These are phyloP conservation scores for Erythrophleum ivorense DNA, from an alignment of 331 rosid genomes.

Conservation along the genomic window DNA sequence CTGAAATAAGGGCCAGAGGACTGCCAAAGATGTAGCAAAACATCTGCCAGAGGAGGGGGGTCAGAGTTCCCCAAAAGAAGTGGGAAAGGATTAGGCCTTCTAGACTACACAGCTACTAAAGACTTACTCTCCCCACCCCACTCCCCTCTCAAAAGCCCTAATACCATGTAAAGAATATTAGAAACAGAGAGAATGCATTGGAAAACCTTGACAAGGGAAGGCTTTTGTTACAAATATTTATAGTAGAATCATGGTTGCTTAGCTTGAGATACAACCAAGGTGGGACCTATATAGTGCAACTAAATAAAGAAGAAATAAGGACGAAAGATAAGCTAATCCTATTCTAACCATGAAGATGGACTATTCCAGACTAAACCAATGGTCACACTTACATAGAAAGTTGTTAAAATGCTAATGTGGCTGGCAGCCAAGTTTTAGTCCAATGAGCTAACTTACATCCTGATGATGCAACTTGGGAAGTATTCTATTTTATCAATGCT, in stretches of 20 bases:
- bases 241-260: not conserved
- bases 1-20: not conserved
- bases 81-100: not conserved
- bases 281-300: not conserved
- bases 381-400: not conserved
- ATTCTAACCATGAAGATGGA: not conserved
- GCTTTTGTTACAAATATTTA: not conserved
- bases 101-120: not conserved
- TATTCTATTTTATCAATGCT: too few species aligned
- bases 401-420: not conserved
- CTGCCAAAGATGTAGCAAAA: not conserved
- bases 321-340: not conserved
- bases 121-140: not conserved
- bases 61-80: not conserved
- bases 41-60: not conserved
- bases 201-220: not conserved
- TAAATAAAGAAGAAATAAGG: not conserved
- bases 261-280: not conserved
- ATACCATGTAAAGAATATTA: too few species aligned
- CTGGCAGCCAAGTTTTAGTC: not conserved
- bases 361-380: not conserved
- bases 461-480: not conserved
- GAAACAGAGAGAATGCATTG: not conserved
- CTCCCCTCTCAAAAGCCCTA: not conserved
- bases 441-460: not conserved